Evolutionary conservation across 345 rosid genomes (phyloP).

Genomic region (Turnera subulata): DNA sequence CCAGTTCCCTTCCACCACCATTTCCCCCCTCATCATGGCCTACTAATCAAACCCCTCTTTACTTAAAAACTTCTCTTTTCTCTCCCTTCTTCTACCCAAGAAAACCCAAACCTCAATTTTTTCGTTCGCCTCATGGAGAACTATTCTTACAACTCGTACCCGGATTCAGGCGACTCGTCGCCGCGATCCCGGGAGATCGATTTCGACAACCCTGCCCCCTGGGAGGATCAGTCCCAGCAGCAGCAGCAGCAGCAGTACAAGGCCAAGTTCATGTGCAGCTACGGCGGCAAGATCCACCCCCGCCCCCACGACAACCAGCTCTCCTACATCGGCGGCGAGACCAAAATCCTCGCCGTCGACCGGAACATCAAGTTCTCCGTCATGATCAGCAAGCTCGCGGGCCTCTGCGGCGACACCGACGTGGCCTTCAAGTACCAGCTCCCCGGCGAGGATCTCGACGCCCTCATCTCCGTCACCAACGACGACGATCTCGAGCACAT

Average conservation of each 20-base stretch:
- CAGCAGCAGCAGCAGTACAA: conserved; percentile 37
- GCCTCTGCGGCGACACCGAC: conserved; percentile 44
- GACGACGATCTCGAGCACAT: conserved; percentile 92
- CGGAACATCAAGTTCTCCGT: conserved; percentile 52
- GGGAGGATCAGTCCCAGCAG: conserved; percentile 62
- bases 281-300: conserved; percentile 91
- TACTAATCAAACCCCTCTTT: background rate
- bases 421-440: conserved; percentile 88
- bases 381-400: conserved; percentile 57
- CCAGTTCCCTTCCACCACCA: background rate
- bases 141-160: conserved; percentile 57
- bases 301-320: conserved; percentile 93
- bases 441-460: conserved; percentile 93
- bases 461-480: conserved; percentile 86
- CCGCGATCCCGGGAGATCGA: conserved; percentile 97
- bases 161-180: conserved; percentile 86
- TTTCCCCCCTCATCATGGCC: conserved; percentile 1
- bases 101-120: background rate
- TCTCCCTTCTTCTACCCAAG: too few relatives aligned
- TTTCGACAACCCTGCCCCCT: conserved; percentile 67
- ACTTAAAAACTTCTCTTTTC: background rate
- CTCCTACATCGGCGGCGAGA: conserved; percentile 79
- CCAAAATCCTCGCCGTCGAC: conserved; percentile 82
- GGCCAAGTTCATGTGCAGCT: conserved; percentile 85
- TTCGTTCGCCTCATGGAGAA: conserved; percentile 48